Evolutionary conservation across 208 protist genomes (phyloP), one percentile per base, ranked within the genome.

Genomic region (Zelonia costaricensis): DNA sequence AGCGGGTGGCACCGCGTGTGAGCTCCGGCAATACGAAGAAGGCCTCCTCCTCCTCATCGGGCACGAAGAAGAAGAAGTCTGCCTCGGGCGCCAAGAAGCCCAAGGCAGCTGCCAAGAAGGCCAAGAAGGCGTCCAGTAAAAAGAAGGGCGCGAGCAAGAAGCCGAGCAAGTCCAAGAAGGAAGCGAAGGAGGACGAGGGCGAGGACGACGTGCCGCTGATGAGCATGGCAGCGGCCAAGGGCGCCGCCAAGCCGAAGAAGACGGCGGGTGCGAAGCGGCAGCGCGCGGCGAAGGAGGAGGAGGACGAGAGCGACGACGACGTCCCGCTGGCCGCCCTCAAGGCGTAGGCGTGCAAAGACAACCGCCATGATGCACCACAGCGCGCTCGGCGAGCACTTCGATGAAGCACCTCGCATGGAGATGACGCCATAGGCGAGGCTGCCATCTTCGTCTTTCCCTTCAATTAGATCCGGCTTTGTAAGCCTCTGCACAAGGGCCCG

Each of bases 241-340:
- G 43, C 46, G 35, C 53, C 3, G 53, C 39, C 22, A 62, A 62
- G n/a, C 38, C 47, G 25, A 63, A 58, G 33, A 71, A 71, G 47
- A 64, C 45, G 23, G 49, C 65, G 20, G 57, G 56, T 4, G 49
- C 59, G 27, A 71, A 85, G 46, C 75, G 76, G 22, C 52, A 49
- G 31, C 74, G 78, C 18, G 53, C 51, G 12, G 52, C 51, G 23
- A 80, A 76, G 44, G 48, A 42, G 22, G 76, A 85, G 47, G 78
- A 70, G 36, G 80, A 69, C 47, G 76, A 80, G 15, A 66, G 76
- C 56, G 83, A 91, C 49, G 87, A 93, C 23, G 84, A 93, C 42
- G 60, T 91, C 28, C 83, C 85, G 1, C 67, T 92, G 15, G 63
- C 73, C 46, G 65, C 76, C 18, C 74, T 92, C 39, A 74, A 15